Evolutionary conservation across 495 filamentous ascomycete genomes (phyloP).

Genomic region (Penicilliopsis zonata): DNA sequence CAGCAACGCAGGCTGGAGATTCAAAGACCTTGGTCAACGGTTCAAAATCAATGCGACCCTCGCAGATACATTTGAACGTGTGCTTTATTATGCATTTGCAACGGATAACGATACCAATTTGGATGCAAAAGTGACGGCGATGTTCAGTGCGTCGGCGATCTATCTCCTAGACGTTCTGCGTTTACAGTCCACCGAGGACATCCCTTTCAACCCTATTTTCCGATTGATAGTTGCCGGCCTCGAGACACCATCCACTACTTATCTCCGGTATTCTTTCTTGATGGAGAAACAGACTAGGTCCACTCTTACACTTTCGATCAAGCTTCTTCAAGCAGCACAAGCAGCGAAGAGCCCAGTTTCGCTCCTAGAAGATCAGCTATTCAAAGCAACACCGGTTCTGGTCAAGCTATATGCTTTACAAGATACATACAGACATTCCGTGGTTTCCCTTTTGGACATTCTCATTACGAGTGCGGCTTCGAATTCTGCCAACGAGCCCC

Average conservation of each 20-base stretch:
- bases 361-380: constrained; percentile 64
- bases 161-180: constrained; percentile 70
- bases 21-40: constrained; percentile 51
- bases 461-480: constrained; percentile 58
- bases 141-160: constrained; percentile 55
- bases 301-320: constrained; percentile 53
- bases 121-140: constrained; percentile 45
- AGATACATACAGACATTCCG: constrained; percentile 49
- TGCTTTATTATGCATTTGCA: constrained; percentile 60
- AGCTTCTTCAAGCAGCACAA: constrained; percentile 55
- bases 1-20: constrained; percentile 73
- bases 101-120: constrained; percentile 47
- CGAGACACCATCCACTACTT: constrained; percentile 49
- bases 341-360: constrained; percentile 47
- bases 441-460: constrained; percentile 57
- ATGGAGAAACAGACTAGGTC: constrained; percentile 52
- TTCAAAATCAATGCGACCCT: constrained; percentile 48
- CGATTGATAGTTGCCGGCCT: constrained; percentile 56
- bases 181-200: constrained; percentile 49
- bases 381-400: constrained; percentile 61
- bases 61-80: constrained; percentile 52
- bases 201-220: constrained; percentile 69
- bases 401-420: constrained; percentile 68
- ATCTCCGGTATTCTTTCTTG: constrained; percentile 40
- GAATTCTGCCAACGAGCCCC: constrained; percentile 53